Conservation (phyloP, 768 basidiomycete genomes). For the Termitomyces eurrhizus region DNA sequence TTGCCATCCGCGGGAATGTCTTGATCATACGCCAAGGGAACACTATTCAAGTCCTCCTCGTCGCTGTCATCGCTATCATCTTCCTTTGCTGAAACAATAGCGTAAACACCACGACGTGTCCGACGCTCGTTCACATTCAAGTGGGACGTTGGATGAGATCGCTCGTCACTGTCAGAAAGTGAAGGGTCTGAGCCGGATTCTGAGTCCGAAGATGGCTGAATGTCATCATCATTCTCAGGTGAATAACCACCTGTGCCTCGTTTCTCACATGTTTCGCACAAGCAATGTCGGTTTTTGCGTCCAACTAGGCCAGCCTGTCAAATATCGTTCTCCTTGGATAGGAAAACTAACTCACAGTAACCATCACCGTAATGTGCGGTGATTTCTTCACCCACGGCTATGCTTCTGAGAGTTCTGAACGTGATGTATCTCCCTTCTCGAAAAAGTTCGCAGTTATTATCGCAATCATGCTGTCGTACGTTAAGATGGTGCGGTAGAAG, state of each 20-base stretch:
- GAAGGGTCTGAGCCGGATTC: slow-evolving; percentile 44
- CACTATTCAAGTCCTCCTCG: slow-evolving; percentile 45
- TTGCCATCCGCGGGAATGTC: slow-evolving; percentile 48
- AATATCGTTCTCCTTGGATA: background rate
- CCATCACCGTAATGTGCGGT: slow-evolving; percentile 90
- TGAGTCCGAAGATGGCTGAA: slow-evolving; percentile 43
- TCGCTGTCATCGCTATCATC: slow-evolving; percentile 63
- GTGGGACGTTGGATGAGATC: slow-evolving; percentile 24
- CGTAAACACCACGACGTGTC: slow-evolving; percentile 80
- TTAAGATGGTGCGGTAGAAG: slow-evolving; percentile 21
- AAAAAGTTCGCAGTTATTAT: slow-evolving; percentile 86
- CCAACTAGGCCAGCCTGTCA: slow-evolving; percentile 42
- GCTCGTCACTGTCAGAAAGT: slow-evolving; percentile 32
- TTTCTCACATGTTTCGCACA: slow-evolving; percentile 86
- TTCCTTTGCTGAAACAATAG: slow-evolving; percentile 55
- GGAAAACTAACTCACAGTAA: slow-evolving; percentile 61
- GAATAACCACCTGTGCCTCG: slow-evolving; percentile 73
- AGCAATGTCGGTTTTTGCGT: slow-evolving; percentile 66
- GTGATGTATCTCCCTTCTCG: slow-evolving; percentile 89
- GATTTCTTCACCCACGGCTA: slow-evolving; percentile 79
- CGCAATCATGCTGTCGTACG: slow-evolving; percentile 73
- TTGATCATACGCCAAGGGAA: slow-evolving; percentile 41
- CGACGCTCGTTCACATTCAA: slow-evolving; percentile 76
- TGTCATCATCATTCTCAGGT: slow-evolving; percentile 45
- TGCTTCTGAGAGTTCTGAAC: slow-evolving; percentile 76